Percentiles rank a stretch among this genome's conserved stretches.
These are phyloP conservation scores for Nakataea oryzae DNA, from an alignment of 2,329 filamentous ascomycete species.

Conservation along the genomic window DNA sequence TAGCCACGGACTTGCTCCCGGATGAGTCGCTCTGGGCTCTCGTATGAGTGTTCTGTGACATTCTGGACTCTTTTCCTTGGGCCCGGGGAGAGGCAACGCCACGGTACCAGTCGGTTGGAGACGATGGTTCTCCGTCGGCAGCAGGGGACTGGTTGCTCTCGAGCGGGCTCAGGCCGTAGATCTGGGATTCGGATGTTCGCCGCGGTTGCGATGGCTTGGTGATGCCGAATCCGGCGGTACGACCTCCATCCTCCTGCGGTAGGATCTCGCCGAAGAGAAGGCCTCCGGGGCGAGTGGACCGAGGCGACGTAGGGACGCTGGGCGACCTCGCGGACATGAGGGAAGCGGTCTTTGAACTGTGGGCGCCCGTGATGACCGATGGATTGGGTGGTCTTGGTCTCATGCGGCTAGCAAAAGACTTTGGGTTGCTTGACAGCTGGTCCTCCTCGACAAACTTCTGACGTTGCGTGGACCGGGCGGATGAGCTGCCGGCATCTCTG, in stretches of 20 bases:
- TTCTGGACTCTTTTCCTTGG: conserved; percentile 9
- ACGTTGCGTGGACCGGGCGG: conserved; percentile 27
- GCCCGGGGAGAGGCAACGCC: conserved; percentile 17
- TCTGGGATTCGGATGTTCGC: conserved; percentile 62
- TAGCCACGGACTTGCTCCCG: neutral
- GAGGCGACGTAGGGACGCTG: conserved; percentile 19
- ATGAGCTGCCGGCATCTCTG: conserved; percentile 3
- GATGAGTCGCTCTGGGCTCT: conserved; percentile 51
- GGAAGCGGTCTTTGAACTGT: conserved; percentile 32
- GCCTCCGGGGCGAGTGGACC: conserved; percentile 28
- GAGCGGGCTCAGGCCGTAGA: conserved; percentile 40
- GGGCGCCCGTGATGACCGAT: conserved; percentile 19
- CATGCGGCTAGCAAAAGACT: conserved; percentile 51
- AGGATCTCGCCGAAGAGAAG: conserved; percentile 69
- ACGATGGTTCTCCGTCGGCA: conserved; percentile 46
- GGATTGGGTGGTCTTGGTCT: conserved; percentile 30
- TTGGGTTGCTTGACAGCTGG: conserved; percentile 39
- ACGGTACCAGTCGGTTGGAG: conserved; percentile 58
- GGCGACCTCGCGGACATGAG: conserved; percentile 22
- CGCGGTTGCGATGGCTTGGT: conserved; percentile 35
- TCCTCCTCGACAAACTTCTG: conserved; percentile 37
- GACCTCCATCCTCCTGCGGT: conserved; percentile 42
- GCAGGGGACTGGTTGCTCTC: conserved; percentile 39
- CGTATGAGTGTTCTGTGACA: conserved; percentile 26
- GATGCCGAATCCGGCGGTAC: conserved; percentile 51